Evolutionary conservation across 495 filamentous ascomycete genomes (phyloP), one percentile per base, ranked within the genome.

Genomic region (Saxophila tyrrhenica): DNA sequence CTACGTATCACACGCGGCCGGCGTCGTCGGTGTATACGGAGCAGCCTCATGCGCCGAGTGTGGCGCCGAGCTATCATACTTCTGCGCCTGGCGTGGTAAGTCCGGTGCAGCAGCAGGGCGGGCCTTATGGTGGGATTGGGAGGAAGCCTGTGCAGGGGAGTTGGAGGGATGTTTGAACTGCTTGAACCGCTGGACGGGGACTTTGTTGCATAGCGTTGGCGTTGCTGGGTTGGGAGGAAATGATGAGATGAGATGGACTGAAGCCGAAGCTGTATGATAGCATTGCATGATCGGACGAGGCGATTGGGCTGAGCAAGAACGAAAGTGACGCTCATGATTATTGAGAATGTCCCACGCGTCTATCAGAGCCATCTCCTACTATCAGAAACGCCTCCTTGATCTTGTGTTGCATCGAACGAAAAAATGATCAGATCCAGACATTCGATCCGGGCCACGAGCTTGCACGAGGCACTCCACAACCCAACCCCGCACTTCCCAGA

Each of bases 121-220:
- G 5, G 25, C 51, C 32, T 29, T 21, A 21, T 17, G 44, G 8
- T 0, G 56, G 43, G 17, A 25, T 64, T 16, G 42, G 48, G 17
- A 57, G 65, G 54, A 65, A 62, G 49, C 62, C 65, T 7, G 60
- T 63, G 35, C 50, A 65, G 32, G 64, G 64, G 39, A 63, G 57
- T 19, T 68, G 64, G 65, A 60, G 60, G 54, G 65, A 68, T 53
- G 54, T 68, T 10, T 68, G 54, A 57, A 41, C 7, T 5, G 16
- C 19, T 17, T 3, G 3, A n/a, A 44, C 19, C 7, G 19, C 15
- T 44, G 41, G 32, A 22, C 17, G 19, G 38, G 25, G 24, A 24
- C 41, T 15, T 21, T 35, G 49, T 15, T 45, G 51, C 51, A 53
- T 53, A 53, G 51, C 51, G 51, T 44, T 44, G 51, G 51, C 5